Percentiles rank a stretch among this genome's conserved stretches.
phyloP scores from a whole-genome alignment of 2,329 filamentous ascomycete species.

The Diaporthe sp. region DNA sequence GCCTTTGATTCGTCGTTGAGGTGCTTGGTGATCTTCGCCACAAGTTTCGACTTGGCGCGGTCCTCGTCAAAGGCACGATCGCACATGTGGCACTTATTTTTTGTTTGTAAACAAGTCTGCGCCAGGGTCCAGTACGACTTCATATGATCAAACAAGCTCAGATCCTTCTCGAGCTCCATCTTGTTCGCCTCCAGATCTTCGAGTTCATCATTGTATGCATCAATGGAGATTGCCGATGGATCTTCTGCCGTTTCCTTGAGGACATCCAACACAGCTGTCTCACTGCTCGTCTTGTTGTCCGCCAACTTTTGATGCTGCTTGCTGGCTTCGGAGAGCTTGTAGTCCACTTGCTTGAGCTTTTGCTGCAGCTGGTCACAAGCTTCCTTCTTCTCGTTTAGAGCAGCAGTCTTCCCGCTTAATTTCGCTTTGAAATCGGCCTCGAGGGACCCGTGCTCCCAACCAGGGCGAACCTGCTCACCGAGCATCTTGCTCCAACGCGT shows the following conservation, averaged over 20 bases:
- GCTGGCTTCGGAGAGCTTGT: slow-evolving; percentile 75
- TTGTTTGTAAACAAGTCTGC: slow-evolving; percentile 73
- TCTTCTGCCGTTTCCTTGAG: slow-evolving; percentile 61
- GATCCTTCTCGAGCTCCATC: slow-evolving; percentile 74
- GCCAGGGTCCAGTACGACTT: slow-evolving; percentile 80
- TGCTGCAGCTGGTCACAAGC: slow-evolving; percentile 79
- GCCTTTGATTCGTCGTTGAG: slow-evolving; percentile 74
- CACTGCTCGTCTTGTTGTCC: slow-evolving; percentile 72
- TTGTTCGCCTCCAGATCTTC: slow-evolving; percentile 67
- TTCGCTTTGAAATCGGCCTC: slow-evolving; percentile 78
- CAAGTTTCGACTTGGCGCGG: slow-evolving; percentile 69
- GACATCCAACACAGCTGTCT: slow-evolving; percentile 67
- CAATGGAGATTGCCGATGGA: slow-evolving; percentile 56
- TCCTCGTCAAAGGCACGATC: slow-evolving; percentile 75
- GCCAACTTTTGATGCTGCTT: slow-evolving; percentile 76
- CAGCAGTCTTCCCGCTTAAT: slow-evolving; percentile 68
- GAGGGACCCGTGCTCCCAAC: slow-evolving; percentile 79
- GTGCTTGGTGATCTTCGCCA: slow-evolving; percentile 75
- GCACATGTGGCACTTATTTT: slow-evolving; percentile 84
- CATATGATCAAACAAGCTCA: slow-evolving; percentile 77
- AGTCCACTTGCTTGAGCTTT: slow-evolving; percentile 83
- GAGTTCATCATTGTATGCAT: slow-evolving; percentile 68
- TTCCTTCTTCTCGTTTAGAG: slow-evolving; percentile 75
- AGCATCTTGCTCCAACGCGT: slow-evolving; percentile 82
- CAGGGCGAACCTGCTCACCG: slow-evolving; percentile 70